Evolutionary conservation across 805 yeast genomes (phyloP), one percentile per base, ranked within the genome.

Genomic region (Candida tallmaniae): DNA sequence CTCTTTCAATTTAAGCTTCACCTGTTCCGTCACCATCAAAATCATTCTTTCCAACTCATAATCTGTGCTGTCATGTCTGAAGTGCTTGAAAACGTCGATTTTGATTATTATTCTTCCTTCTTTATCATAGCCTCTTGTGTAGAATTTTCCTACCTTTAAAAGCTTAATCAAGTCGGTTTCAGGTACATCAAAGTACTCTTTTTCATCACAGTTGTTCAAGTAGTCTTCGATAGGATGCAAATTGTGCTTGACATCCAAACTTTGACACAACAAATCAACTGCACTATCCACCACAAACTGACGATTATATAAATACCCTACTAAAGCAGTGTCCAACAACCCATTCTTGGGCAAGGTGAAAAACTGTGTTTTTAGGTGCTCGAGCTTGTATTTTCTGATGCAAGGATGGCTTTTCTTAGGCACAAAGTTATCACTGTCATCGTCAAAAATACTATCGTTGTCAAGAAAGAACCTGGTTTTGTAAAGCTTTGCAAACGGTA

Each of bases 221-320:
- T 83, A 51, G 7, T 70, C 55, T 46, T 85, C 88, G 18, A 80
- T 78, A 7, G 76, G 65, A 37, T 70, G 68, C 40, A 74, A 81
- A 28, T 70, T 68, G 10, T 64, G 42, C 49, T 96, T 76, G 95
- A 96, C 88, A 41, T 72, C 65, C 44, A 87, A 54, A 6, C 90
- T 77, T 39, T 70, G 64, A 9, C 80, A 68, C 31, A 86, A 49
- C 94, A 86, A 85, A 12, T 65, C 63, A 38, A 83, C 54, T 0
- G 87, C 68, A 48, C 77, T 74, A 45, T 76, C 79, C n/a, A 77
- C 65, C 45, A 82, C 76, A 78, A 84, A 83, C 57, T 86, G 85
- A 56, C 95, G 76, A 21, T 95, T 95, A 43, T 93, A 70, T 15
- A 84, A 56, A 50, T 79, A 88, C 48, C 95, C 70, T 47, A 88